Evolutionary conservation across 331 rosid genomes (phyloP).

Genomic region (Prunus yedoensis): DNA sequence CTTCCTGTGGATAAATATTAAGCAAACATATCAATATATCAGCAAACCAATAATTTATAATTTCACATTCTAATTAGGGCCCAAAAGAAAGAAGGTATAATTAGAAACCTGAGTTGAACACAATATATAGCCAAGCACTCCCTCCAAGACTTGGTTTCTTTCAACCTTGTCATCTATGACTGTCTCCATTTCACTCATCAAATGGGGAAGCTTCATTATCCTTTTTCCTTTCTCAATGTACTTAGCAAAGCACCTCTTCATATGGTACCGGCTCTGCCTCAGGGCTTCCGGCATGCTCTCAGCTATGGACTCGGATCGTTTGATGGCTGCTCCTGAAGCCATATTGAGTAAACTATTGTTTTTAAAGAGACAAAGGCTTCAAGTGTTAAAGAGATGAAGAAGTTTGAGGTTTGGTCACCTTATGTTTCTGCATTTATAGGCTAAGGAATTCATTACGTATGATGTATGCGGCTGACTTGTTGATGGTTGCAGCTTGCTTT

Average conservation of each 20-base stretch:
- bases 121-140: conserved; percentile 63
- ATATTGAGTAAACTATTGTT: conserved; percentile 3
- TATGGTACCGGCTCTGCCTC: conserved; percentile 67
- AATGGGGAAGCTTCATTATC: conserved; percentile 57
- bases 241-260: conserved; percentile 84
- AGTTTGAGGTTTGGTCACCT: conserved; percentile 8
- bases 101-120: conserved; percentile 66
- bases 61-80: neutral
- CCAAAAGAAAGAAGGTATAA: neutral
- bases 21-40: neutral
- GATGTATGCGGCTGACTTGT: neutral
- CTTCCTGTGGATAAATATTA: conserved; percentile 51
- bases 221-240: conserved; percentile 72
- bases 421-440: conserved; percentile 40
- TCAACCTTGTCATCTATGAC: conserved; percentile 60
- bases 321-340: conserved; percentile 45
- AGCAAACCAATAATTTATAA: neutral
- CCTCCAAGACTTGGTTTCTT: conserved; percentile 59
- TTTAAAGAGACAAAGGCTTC: neutral
- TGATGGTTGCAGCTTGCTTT: conserved; percentile 15
- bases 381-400: conserved; percentile 5
- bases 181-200: conserved; percentile 72
- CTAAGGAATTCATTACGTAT: neutral
- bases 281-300: conserved; percentile 78
- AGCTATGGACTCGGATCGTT: conserved; percentile 47